phyloP scores from a whole-genome alignment of 345 rosid species.

The Sisymbrium irio region DNA sequence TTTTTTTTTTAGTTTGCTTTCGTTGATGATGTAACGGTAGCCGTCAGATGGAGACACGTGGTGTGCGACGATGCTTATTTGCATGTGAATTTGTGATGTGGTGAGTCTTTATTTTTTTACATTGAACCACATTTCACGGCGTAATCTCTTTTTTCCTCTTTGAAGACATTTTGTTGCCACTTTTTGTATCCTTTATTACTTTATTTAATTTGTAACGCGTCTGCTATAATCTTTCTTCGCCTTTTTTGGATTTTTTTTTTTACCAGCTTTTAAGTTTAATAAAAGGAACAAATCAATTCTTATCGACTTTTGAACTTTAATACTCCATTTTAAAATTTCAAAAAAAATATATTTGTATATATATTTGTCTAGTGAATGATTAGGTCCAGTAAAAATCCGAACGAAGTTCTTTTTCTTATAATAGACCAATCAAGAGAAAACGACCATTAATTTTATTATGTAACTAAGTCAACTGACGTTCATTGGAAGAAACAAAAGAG shows the following conservation, averaged over 20 bases:
- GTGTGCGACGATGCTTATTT: background rate
- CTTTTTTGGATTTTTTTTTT: background rate
- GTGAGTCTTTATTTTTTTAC: background rate
- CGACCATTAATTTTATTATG: too few species aligned
- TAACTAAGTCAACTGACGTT: too few species aligned
- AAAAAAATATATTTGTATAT: too few species aligned
- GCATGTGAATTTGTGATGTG: slow-evolving; percentile 23
- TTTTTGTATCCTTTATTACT: background rate
- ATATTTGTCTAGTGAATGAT: too few species aligned
- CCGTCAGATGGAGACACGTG: slow-evolving; percentile 30
- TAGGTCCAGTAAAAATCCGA: background rate
- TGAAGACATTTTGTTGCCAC: slow-evolving; percentile 16
- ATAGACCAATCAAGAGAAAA: background rate
- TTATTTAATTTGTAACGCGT: background rate
- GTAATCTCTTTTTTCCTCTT: slow-evolving; percentile 17
- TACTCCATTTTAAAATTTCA: background rate
- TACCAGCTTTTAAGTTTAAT: background rate
- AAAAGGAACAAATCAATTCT: background rate
- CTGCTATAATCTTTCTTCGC: background rate
- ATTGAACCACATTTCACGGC: slow-evolving; percentile 27
- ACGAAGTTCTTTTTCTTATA: background rate
- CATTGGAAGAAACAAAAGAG: too few species aligned
- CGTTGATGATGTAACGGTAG: slow-evolving; percentile 17
- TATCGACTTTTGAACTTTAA: background rate
- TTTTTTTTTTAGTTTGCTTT: background rate